phyloP scores from a whole-genome alignment of 2,329 filamentous ascomycete genomes.

The Alternaria novae-zelandiae region DNA sequence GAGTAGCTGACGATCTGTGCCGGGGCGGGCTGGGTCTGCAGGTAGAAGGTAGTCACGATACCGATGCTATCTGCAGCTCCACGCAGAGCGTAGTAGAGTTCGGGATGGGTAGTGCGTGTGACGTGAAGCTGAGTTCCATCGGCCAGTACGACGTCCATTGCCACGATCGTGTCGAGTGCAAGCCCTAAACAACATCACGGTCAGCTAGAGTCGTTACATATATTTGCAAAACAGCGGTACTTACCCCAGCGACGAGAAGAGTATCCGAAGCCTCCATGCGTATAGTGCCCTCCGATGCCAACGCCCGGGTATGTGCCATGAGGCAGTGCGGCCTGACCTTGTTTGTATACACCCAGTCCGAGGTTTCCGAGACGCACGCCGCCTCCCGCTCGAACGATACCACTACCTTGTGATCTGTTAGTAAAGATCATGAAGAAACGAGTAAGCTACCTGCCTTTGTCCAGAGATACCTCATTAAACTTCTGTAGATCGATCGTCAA shows the following conservation, averaged over 20 bases:
- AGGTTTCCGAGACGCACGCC: conserved; percentile 54
- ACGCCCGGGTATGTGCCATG: conserved; percentile 58
- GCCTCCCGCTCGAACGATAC: conserved; percentile 52
- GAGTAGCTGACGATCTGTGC: conserved; percentile 1
- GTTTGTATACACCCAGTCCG: conserved; percentile 27
- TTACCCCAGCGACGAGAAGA: conserved; percentile 29
- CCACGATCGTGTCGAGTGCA: conserved; percentile 3
- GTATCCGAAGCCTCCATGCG: conserved; percentile 36
- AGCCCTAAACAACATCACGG: neutral
- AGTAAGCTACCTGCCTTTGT: conserved; percentile 43
- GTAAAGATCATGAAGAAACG: conserved; percentile 37
- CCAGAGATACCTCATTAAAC: conserved; percentile 46
- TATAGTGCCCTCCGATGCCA: conserved; percentile 34
- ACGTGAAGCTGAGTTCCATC: neutral
- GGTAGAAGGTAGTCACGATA: conserved; percentile 41
- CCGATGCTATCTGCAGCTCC: conserved; percentile 3
- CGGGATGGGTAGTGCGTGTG: neutral
- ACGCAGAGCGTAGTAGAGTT: conserved; percentile 1
- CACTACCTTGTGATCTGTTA: conserved; percentile 26
- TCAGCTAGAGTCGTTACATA: neutral
- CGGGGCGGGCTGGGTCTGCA: conserved; percentile 28
- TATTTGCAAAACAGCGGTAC: neutral
- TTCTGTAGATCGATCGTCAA: conserved; percentile 35
- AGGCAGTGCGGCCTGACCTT: conserved; percentile 47
- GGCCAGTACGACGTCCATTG: conserved; percentile 4